These are phyloP conservation scores for Penicillium aurantiogriseum DNA, from an alignment of 2,329 filamentous ascomycete genomes.

Conservation along the genomic window DNA sequence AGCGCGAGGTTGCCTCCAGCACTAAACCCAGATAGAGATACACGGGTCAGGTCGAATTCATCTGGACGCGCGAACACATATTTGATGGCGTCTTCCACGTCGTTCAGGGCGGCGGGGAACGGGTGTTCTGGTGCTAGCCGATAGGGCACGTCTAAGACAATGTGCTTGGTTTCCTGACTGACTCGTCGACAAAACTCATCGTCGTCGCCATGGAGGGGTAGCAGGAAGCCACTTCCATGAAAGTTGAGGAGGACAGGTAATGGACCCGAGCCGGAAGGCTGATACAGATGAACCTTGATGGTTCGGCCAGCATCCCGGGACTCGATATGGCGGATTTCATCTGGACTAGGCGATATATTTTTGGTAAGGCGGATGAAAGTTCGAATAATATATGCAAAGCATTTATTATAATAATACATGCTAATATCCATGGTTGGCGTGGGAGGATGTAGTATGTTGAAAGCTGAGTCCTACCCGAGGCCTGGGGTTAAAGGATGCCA, in stretches of 20 bases:
- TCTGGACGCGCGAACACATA: constrained; percentile 37
- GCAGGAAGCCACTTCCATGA: constrained; percentile 36
- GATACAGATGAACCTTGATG: constrained; percentile 36
- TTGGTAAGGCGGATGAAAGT: background rate
- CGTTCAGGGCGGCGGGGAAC: constrained; percentile 42
- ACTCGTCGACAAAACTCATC: constrained; percentile 32
- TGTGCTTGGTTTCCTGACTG: constrained; percentile 27
- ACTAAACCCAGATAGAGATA: constrained; percentile 45
- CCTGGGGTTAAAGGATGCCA: background rate
- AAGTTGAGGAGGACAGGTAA: constrained; percentile 36
- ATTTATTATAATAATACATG: constrained; percentile 19
- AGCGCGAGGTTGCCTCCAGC: constrained; percentile 45
- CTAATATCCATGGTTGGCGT: constrained; percentile 2
- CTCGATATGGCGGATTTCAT: constrained; percentile 31
- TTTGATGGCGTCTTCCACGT: constrained; percentile 41
- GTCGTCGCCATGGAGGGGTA: constrained; percentile 33
- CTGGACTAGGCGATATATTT: constrained; percentile 13
- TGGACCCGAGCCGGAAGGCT: constrained; percentile 14
- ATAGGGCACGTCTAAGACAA: constrained; percentile 42
- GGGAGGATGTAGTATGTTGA: background rate
- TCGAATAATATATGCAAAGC: constrained; percentile 22
- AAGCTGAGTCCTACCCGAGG: background rate
- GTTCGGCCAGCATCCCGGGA: constrained; percentile 30
- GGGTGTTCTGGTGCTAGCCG: constrained; percentile 42
- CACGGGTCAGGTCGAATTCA: constrained; percentile 32